These are phyloP conservation scores for Colletotrichum nymphaeae DNA, from an alignment of 2,329 filamentous ascomycete species.

Conservation along the genomic window DNA sequence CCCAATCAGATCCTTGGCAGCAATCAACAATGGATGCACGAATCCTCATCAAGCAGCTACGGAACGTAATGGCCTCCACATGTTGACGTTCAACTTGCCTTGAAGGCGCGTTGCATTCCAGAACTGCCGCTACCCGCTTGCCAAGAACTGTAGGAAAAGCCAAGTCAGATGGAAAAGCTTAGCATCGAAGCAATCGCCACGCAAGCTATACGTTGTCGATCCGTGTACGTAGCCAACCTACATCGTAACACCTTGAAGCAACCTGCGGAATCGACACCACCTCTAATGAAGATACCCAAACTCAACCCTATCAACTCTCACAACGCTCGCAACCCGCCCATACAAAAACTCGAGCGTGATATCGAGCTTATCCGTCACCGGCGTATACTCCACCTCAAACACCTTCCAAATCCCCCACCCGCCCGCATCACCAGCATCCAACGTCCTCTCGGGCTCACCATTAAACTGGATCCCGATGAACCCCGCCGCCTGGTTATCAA, in stretches of 20 bases:
- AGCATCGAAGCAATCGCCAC: not conserved
- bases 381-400: conserved; percentile 7
- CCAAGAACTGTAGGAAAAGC: not conserved
- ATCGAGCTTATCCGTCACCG: not conserved
- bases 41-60: not conserved
- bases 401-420: conserved; percentile 24
- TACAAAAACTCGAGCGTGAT: conserved; percentile 11
- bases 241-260: too few relatives aligned
- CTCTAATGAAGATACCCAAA: not conserved
- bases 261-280: not conserved
- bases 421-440: conserved; percentile 8
- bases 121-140: not conserved
- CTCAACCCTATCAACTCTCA: not conserved
- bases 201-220: too few relatives aligned
- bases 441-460: not conserved
- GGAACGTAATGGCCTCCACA: not conserved
- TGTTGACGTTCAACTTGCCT: not conserved
- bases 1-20: not conserved
- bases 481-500: conserved; percentile 11
- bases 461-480: conserved; percentile 14
- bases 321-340: conserved; percentile 3
- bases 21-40: not conserved
- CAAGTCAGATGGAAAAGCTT: not conserved
- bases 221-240: not conserved
- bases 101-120: not conserved